phyloP scores from a whole-genome alignment of 2,329 filamentous ascomycete species.

The Claviceps arundinis region DNA sequence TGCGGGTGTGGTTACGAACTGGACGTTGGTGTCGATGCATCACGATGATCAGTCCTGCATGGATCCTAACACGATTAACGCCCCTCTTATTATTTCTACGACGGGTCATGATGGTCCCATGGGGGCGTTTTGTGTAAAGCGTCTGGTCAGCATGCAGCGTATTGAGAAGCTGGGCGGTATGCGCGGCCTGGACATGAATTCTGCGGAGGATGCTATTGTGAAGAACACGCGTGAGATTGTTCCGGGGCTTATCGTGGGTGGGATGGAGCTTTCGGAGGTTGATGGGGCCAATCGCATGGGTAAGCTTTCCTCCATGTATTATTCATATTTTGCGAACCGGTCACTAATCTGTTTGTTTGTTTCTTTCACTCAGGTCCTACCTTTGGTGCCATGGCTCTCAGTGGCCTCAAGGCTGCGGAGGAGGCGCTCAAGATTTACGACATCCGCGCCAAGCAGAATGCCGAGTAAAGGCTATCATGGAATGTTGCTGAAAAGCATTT shows the following conservation, averaged over 20 bases:
- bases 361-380: constrained; percentile 40
- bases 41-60: constrained; percentile 88
- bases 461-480: constrained; percentile 9
- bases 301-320: constrained; percentile 9
- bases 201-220: constrained; percentile 84
- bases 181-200: constrained; percentile 87
- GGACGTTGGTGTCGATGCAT: constrained; percentile 81
- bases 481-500: constrained; percentile 12
- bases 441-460: constrained; percentile 62
- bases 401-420: constrained; percentile 82
- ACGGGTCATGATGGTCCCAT: constrained; percentile 87
- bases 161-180: constrained; percentile 80
- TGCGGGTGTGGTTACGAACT: constrained; percentile 88
- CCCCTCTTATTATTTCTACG: constrained; percentile 74
- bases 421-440: constrained; percentile 71
- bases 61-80: constrained; percentile 96
- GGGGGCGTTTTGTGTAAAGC: constrained; percentile 82
- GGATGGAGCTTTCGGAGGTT: constrained; percentile 86
- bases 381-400: constrained; percentile 80
- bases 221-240: constrained; percentile 82
- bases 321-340: background rate
- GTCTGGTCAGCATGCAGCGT: constrained; percentile 76
- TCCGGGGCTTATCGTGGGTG: constrained; percentile 80
- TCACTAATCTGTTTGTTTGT: background rate
- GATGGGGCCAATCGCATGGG: constrained; percentile 90